Conservation (phyloP, 805 yeast species). For the Candida namnaoensis region DNA sequence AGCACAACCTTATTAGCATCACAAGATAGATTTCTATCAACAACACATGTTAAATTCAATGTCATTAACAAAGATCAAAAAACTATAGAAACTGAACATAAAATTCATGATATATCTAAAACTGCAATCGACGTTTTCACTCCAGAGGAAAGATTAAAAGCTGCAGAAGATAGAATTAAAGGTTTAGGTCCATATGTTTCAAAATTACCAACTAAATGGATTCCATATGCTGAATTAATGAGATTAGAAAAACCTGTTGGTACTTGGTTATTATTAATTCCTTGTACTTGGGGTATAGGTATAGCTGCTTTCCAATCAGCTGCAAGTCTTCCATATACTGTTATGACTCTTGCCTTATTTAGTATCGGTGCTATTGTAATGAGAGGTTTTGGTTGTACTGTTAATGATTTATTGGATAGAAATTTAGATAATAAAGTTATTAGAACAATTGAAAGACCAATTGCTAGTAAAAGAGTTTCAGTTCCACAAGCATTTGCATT, state of each 20-base stretch:
- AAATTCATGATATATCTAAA: no score
- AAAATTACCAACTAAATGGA: conserved; percentile 60
- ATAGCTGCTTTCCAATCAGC: conserved; percentile 73
- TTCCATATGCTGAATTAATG: conserved; percentile 90
- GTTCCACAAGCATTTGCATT: conserved; percentile 62
- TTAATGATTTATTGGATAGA: conserved; percentile 83
- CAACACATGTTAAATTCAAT: background rate
- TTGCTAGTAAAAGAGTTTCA: conserved; percentile 78
- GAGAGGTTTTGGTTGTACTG: conserved; percentile 98
- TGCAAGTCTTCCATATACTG: conserved; percentile 60
- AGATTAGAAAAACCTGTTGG: conserved; percentile 96
- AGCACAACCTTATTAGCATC: no score
- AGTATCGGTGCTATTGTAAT: conserved; percentile 81
- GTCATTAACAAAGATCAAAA: background rate
- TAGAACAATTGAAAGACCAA: conserved; percentile 86
- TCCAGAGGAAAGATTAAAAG: background rate
- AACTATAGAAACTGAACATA: no score
- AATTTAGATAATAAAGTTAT: conserved; percentile 79
- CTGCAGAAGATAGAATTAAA: conserved; percentile 23
- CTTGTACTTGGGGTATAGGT: conserved; percentile 88
- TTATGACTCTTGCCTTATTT: conserved; percentile 58
- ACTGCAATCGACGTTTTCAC: background rate
- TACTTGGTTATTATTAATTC: conserved; percentile 71
- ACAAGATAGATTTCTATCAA: background rate
- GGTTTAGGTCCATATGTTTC: conserved; percentile 45